These are phyloP conservation scores for Melanomma pulvis-pyrius DNA, from an alignment of 495 filamentous ascomycete species.

Conservation along the genomic window DNA sequence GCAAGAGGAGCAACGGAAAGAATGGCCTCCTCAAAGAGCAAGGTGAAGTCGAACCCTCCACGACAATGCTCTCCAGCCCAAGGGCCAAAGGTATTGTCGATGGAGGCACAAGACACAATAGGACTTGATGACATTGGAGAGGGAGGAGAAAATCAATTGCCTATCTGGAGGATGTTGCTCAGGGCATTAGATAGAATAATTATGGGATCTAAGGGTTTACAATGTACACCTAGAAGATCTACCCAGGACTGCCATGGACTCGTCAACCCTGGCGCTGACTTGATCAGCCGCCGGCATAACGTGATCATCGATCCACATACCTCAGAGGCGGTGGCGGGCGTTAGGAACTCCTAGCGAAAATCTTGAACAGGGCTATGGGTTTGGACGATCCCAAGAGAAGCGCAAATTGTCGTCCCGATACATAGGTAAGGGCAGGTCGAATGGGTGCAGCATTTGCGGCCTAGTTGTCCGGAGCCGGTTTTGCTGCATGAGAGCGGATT, in stretches of 20 bases:
- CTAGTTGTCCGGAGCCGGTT: not conserved
- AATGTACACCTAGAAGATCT: not conserved
- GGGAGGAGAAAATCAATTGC: conserved; percentile 27
- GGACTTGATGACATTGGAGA: conserved; percentile 31
- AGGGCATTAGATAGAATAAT: conserved; percentile 30
- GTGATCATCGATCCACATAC: not conserved
- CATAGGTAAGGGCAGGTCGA: not conserved
- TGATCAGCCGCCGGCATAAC: conserved; percentile 23
- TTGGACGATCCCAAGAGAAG: not conserved
- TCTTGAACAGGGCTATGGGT: not conserved
- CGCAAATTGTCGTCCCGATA: not conserved
- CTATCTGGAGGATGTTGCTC: conserved; percentile 19
- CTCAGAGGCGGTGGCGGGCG: conserved; percentile 23
- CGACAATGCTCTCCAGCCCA: conserved; percentile 46
- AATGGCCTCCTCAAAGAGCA: conserved; percentile 49
- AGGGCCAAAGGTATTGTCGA: conserved; percentile 46
- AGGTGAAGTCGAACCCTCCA: conserved; percentile 37
- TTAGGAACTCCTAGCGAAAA: conserved; percentile 1
- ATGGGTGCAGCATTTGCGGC: too few species aligned
- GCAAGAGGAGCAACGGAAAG: conserved; percentile 62
- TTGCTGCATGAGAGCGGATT: not conserved
- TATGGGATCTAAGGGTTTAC: conserved; percentile 16
- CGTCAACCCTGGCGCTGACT: conserved; percentile 1
- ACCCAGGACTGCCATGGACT: conserved; percentile 5
- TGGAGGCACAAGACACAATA: conserved; percentile 1